Percentiles rank a stretch among this genome's conserved stretches.
phyloP scores from a whole-genome alignment of 75 land plant species.

The Picea glauca region DNA sequence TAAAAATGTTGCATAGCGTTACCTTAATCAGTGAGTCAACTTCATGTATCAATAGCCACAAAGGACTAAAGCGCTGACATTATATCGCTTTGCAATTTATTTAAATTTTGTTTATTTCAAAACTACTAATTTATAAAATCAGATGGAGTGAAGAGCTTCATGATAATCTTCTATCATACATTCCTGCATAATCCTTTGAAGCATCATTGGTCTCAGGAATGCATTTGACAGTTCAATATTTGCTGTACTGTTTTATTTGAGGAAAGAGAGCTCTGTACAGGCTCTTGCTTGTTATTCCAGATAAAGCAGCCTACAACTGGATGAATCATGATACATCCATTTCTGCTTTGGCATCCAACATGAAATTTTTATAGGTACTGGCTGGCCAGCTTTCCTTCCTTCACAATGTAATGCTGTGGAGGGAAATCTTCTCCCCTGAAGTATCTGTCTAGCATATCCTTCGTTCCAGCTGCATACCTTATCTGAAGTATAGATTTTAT shows the following conservation, averaged over 20 bases:
- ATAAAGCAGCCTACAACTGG: neutral
- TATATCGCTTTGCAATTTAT: no score
- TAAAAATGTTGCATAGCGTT: no score
- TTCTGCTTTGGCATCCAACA: neutral
- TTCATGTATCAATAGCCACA: no score
- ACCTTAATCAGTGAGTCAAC: no score
- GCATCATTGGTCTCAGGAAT: neutral
- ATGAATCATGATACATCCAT: neutral
- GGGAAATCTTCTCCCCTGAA: slow-evolving; percentile 88
- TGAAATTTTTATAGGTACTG: slow-evolving; percentile 47
- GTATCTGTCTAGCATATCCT: slow-evolving; percentile 84
- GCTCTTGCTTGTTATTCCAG: neutral
- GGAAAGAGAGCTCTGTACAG: neutral
- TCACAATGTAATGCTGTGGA: slow-evolving; percentile 77
- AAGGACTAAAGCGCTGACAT: no score
- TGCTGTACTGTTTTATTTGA: neutral
- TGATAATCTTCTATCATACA: neutral
- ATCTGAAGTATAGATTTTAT: slow-evolving; percentile 34
- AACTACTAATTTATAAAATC: neutral
- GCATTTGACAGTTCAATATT: neutral
- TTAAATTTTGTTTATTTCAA: neutral
- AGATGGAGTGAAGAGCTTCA: neutral
- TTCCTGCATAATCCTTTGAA: neutral
- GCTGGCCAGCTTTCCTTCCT: slow-evolving; percentile 75
- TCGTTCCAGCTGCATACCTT: slow-evolving; percentile 76